Conservation (phyloP, 2,329 filamentous ascomycete species). For the Tricladium varicosporioides region DNA sequence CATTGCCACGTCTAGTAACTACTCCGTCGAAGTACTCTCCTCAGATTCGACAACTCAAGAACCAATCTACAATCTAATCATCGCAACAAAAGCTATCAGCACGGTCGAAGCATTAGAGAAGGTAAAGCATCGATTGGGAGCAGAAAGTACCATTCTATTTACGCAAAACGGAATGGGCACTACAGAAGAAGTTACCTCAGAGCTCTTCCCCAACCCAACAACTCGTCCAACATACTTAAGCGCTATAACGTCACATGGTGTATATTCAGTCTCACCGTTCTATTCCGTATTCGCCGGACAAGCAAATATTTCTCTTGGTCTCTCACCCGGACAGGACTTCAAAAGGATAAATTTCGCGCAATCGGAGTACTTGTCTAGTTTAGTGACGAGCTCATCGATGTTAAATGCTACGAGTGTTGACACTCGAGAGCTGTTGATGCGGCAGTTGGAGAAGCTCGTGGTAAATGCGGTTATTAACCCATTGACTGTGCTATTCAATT, state of each 20-base stretch:
- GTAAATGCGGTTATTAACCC: constrained; percentile 82
- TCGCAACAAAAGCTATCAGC: constrained; percentile 72
- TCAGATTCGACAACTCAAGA: neutral
- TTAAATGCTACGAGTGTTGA: constrained; percentile 43
- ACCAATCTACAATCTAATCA: constrained; percentile 68
- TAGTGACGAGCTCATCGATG: constrained; percentile 42
- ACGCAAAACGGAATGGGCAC: constrained; percentile 85
- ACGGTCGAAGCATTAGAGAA: constrained; percentile 60
- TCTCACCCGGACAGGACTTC: too few species aligned
- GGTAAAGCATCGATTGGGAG: constrained; percentile 60
- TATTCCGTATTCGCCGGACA: constrained; percentile 51
- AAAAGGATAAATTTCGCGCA: too few species aligned
- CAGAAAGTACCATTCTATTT: constrained; percentile 72
- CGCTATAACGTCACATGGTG: constrained; percentile 60
- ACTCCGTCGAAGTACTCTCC: constrained; percentile 19
- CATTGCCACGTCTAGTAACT: constrained; percentile 22
- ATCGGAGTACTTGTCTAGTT: constrained; percentile 34
- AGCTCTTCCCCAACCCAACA: constrained; percentile 56
- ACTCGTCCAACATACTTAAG: constrained; percentile 70
- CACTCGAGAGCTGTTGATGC: constrained; percentile 46
- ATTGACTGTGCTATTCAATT: constrained; percentile 74
- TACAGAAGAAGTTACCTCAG: constrained; percentile 55
- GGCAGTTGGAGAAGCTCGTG: constrained; percentile 85
- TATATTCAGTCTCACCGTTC: constrained; percentile 50
- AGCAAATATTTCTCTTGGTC: constrained; percentile 22